Base-by-base conservation (phyloP, 2,329 filamentous ascomycete genomes). In the Helotiales sp. region DNA sequence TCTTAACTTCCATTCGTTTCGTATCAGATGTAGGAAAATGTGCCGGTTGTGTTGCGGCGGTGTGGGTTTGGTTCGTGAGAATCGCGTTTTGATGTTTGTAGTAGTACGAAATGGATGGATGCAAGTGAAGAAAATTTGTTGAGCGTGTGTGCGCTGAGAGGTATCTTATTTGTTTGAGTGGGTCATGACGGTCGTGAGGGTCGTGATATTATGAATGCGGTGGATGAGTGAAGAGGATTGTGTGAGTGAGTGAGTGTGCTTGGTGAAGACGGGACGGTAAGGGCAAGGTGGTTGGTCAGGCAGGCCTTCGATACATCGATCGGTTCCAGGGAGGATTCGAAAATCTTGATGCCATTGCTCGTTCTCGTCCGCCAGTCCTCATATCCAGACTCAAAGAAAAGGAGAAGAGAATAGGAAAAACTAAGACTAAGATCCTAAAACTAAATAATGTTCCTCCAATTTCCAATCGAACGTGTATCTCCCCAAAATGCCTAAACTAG, bases 51-150 rank as follows among this genome's bases (percentile, higher is more conserved):
- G 10, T 5, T 37, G 17, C 52, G 57, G 37, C 52, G 28, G 22
- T 45, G 57, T 50, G 40, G 40, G n/a, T 60, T 60, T 32, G 60
- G 40, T 63, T 67, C 67, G 67, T 69, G 67, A 66, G 54, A 64
- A 61, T 64, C 63, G 60, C 66, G 52, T n/a, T 49, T 30, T 55
- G 32, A 45, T 32, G 10, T 37, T 57, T 37, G 52, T 57, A 37
- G 10, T 57, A 13, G 30, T 57, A 57, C 30, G 40, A 20, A 45
- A 17, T 17, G 17, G 5, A 57, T 37, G 24, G n/a, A 22, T 57
- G 52, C n/a, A 32, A 49, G 28, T 26, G 22, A n/a, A 47, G 24
- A 47, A 24, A 61, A 34, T 13, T 15, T 20, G 24, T 22, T 34
- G 40, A n/a, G 26, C 37, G 20, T 15, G 55, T 59, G 30, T 52